Evolutionary conservation across 192 early-diverging fungal species (phyloP), one percentile per base, ranked within the genome.

Genomic region (Coemansia sp.): DNA sequence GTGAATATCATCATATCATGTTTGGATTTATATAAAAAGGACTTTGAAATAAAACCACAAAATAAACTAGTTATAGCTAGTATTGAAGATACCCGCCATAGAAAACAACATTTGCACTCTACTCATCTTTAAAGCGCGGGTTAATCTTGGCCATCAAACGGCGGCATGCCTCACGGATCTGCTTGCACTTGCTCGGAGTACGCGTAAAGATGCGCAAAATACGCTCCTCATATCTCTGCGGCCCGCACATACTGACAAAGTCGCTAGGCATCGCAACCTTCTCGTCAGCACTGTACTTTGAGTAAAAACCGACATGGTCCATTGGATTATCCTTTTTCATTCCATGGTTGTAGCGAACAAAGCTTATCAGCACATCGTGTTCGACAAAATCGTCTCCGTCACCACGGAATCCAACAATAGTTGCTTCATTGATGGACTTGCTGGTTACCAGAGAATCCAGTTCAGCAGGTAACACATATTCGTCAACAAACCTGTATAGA

Each of bases 401-500:
- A 3, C 56, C 49, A 44, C 89, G 84, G 51, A 83, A 67, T 4
- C 70, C 74, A 17, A 85, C 75, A 49, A 91, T 83, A 34, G 83
- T 78, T 9, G 68, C 60, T 5, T 81, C 48, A 27, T 74, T 86
- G 25, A 84, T 66, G 29, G 67, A 78, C 22, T 50, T 51, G 55
- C 59, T 48, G 45, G 29, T 46, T 37, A 50, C 47, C 41, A 41
- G 18, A 4, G 54, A 19, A 4, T 50, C 45, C 22, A 83, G 48
- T 2, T 81, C 78, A 11, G 60, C 50, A 5, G 86, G 85, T 20
- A 91, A 59, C 17, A 87, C 58, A 33, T 77, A 80, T 55, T 89
- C 87, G 55, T 89, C 87, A 3, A 88, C 87, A 76, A 87, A 93
- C 42, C 88, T 87, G 77, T 96, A 98, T 7, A 95, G 68, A 39